Conservation (phyloP, 495 filamentous ascomycete genomes). For the Aspergillus funiculosus region DNA sequence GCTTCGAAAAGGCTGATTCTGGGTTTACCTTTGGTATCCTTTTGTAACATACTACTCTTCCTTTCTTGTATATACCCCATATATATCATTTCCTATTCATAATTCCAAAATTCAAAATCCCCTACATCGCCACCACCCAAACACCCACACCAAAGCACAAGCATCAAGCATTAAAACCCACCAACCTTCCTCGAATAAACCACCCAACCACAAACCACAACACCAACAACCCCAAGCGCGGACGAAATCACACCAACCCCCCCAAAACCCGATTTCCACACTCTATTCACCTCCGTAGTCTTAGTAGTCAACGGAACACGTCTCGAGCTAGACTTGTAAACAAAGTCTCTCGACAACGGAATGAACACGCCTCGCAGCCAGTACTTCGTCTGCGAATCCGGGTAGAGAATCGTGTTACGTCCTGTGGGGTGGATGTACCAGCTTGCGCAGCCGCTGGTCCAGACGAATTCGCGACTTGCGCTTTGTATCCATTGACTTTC, state of each 20-base stretch:
- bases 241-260: no score
- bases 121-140: no score
- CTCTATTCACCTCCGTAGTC: neutral
- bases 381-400: constrained; percentile 20
- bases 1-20: constrained; percentile 24
- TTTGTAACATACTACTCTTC: neutral
- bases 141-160: no score
- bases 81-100: neutral
- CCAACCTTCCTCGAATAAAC: no score
- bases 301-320: neutral
- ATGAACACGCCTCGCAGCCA: constrained; percentile 16
- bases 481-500: constrained; percentile 9
- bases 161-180: no score
- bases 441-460: constrained; percentile 20
- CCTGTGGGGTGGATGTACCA: constrained; percentile 20
- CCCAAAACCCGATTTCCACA: no score
- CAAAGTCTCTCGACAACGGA: constrained; percentile 12
- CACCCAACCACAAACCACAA: no score
- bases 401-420: constrained; percentile 22
- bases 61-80: neutral
- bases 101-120: no score
- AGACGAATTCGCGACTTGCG: constrained; percentile 16
- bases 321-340: neutral
- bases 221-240: no score
- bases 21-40: no score